Conservation (phyloP, 352 stramenopile species). For the Phytopythium delawarense region DNA sequence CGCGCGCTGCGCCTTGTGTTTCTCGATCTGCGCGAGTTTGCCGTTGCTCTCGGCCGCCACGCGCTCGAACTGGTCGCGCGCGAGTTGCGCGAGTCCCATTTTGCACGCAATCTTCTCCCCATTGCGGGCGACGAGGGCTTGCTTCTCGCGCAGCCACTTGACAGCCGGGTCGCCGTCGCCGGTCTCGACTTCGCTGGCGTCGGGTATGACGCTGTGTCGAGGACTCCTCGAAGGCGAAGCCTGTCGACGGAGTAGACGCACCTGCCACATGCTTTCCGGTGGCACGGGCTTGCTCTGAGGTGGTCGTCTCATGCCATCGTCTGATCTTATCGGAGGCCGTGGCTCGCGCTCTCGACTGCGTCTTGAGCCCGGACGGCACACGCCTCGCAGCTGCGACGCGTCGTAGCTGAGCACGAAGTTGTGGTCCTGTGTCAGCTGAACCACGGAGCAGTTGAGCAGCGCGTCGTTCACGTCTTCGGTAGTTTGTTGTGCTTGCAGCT, state of each 20-base stretch:
- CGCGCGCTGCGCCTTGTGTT: constrained; percentile 35
- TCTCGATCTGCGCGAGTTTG: constrained; percentile 50
- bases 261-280: constrained; percentile 30
- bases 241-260: constrained; percentile 42
- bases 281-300: background rate
- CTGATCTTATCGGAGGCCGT: background rate
- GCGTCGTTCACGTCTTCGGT: constrained; percentile 18
- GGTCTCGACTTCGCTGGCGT: background rate
- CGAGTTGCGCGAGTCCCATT: constrained; percentile 22
- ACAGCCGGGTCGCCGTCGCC: constrained; percentile 23
- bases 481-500: background rate
- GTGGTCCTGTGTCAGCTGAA: constrained; percentile 31
- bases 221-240: background rate
- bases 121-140: constrained; percentile 24
- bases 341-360: background rate
- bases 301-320: background rate
- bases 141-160: constrained; percentile 42
- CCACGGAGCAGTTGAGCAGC: constrained; percentile 33
- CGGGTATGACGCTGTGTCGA: no score
- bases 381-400: constrained; percentile 17
- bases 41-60: constrained; percentile 41
- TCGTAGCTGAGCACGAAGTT: constrained; percentile 35
- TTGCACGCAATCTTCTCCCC: constrained; percentile 23
- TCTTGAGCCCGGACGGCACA: constrained; percentile 12
- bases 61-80: constrained; percentile 40